A percentile compares a stretch with the other conserved stretches of the same genome.
Conservation (phyloP, 1,284 basidiomycete species). For the Cystobasidium sp. region DNA sequence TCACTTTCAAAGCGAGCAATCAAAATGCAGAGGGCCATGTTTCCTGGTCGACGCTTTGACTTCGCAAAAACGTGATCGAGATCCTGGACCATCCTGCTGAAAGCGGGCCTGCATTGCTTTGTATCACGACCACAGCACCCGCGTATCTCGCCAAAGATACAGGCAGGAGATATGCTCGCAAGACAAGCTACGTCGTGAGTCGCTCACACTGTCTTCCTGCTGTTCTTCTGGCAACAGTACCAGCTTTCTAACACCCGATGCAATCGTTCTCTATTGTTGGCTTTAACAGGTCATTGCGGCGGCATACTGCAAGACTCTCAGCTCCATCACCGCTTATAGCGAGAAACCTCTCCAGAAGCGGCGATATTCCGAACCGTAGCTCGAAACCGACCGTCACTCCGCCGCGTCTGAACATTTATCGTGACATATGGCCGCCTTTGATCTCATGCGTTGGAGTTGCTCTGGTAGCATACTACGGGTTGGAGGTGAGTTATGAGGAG, state of each 20-base stretch:
- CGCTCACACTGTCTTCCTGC: background rate
- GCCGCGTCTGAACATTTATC: constrained; percentile 31
- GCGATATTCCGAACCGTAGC: constrained; percentile 7
- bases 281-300: background rate
- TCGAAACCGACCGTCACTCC: constrained; percentile 15
- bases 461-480: constrained; percentile 32
- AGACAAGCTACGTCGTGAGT: background rate
- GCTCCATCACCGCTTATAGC: background rate
- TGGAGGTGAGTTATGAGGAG: constrained; percentile 42
- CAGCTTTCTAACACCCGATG: background rate
- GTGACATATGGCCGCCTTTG: constrained; percentile 42
- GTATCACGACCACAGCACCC: too few species aligned
- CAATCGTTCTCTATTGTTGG: constrained; percentile 9
- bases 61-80: constrained; percentile 1
- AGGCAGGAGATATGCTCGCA: background rate
- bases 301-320: too few species aligned
- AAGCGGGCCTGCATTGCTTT: too few species aligned
- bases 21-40: too few species aligned
- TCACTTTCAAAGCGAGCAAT: too few species aligned
- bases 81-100: background rate
- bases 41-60: constrained; percentile 16
- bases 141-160: too few species aligned
- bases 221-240: background rate
- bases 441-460: constrained; percentile 24
- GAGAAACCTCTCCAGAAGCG: background rate